Evolutionary conservation across 331 rosid genomes (phyloP), one percentile per base, ranked within the genome.

Genomic region (Arachis monticola): DNA sequence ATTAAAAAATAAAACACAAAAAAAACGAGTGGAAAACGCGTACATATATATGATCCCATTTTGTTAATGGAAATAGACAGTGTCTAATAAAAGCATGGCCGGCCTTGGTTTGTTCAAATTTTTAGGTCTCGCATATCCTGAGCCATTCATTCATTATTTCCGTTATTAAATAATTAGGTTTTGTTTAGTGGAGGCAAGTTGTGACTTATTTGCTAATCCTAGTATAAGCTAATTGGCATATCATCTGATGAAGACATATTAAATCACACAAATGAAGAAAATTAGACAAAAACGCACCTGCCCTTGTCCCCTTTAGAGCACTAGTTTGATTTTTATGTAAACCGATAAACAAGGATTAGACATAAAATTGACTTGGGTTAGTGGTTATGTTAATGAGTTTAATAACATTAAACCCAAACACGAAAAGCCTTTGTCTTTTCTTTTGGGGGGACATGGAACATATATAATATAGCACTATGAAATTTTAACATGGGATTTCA

Each of bases 221-320:
- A 44, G 17, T 48, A 75, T 55, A 44, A 65, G 79, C 30, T 70
- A 32, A 70, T 53, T 7, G 47, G 63, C 70, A 69, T 35, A 64
- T 78, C 78, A 72, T 32, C 56, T 44, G 78, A 71, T 72, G 48
- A 13, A 52, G 72, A 78, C 60, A 31, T 14, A 46, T 30, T 62
- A 64, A 32, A 14, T 10, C 73, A 56, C 46, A 5, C 61, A 14
- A 41, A 35, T 30, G 50, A 63, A 64, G 38, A 13, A 32, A 59
- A 45, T 38, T 31, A 11, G 46, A 48, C 45, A 57, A 35, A 35
- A 3, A 71, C 9, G 69, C 80, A 76, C 69, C 42, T 76, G 62
- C 62, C 3, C 67, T 38, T 76, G 80, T 67, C 74, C 67, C 66
- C 52, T 59, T 61, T 12, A 35, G 5, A 32, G 8, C 67, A 66